These are phyloP conservation scores for Podospora tetraspora DNA, from an alignment of 495 filamentous ascomycete genomes.

Conservation along the genomic window DNA sequence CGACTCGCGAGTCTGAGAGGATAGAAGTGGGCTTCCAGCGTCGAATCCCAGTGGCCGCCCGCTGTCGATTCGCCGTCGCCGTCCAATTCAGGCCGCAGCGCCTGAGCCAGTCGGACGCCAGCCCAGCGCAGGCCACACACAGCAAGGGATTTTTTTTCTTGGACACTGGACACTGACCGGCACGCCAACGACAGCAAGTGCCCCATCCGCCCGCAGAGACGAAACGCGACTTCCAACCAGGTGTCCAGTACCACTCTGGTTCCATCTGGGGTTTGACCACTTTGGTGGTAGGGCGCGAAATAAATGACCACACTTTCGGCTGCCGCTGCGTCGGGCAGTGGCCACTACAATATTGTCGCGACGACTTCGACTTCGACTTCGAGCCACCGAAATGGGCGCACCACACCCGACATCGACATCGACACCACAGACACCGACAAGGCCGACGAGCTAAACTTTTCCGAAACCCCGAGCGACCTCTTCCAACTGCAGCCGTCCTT, in stretches of 20 bases:
- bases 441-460: conserved; percentile 34
- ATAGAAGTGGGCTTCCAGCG: background rate
- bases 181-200: background rate
- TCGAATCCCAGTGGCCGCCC: background rate
- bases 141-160: background rate
- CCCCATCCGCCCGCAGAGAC: conserved; percentile 10
- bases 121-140: conserved; percentile 1
- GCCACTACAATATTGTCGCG: conserved; percentile 10
- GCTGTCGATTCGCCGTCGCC: conserved; percentile 1
- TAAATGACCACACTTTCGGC: conserved; percentile 29
- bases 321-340: conserved; percentile 28
- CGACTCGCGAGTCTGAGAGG: conserved; percentile 11
- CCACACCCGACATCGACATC: conserved; percentile 2
- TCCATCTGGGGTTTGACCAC: background rate
- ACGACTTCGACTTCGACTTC: conserved; percentile 14
- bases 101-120: conserved; percentile 14
- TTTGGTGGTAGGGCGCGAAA: conserved; percentile 3
- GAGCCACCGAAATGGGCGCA: conserved; percentile 21
- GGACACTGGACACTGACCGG: background rate
- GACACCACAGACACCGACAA: background rate
- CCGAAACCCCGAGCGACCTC: conserved; percentile 37
- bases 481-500: conserved; percentile 31
- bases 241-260: conserved; percentile 5
- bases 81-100: conserved; percentile 2
- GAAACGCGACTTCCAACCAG: conserved; percentile 4